Conservation (phyloP, 2,329 filamentous ascomycete genomes). For the Colletotrichum cereale region DNA sequence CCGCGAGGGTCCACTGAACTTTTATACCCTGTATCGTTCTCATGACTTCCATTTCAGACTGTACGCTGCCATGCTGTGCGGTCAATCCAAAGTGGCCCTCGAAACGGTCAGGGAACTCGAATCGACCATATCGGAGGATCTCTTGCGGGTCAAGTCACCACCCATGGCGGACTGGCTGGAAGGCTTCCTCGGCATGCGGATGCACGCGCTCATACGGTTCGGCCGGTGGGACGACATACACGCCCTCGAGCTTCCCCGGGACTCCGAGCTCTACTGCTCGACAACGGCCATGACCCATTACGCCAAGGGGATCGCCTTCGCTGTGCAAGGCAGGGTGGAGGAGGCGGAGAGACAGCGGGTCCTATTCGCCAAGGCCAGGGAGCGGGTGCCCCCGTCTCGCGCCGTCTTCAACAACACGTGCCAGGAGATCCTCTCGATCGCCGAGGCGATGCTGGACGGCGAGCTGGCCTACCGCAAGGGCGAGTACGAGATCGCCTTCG, state of each 20-base stretch:
- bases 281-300: constrained; percentile 79
- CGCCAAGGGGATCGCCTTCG: constrained; percentile 75
- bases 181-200: constrained; percentile 74
- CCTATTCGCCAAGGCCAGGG: constrained; percentile 64
- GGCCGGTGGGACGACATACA: constrained; percentile 78
- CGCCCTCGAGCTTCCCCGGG: constrained; percentile 65
- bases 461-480: constrained; percentile 78
- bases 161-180: constrained; percentile 87
- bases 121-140: constrained; percentile 69
- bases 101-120: constrained; percentile 72
- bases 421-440: constrained; percentile 72
- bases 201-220: constrained; percentile 80
- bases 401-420: constrained; percentile 78
- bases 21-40: constrained; percentile 81
- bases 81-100: constrained; percentile 71
- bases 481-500: constrained; percentile 70
- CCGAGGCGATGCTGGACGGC: constrained; percentile 76
- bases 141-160: constrained; percentile 74
- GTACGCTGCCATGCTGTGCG: constrained; percentile 84
- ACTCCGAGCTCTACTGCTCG: constrained; percentile 73
- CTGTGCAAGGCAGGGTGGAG: constrained; percentile 66
- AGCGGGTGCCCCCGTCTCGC: constrained; percentile 67
- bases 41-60: constrained; percentile 83
- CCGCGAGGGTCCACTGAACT: constrained; percentile 72
- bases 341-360: constrained; percentile 66